Evolutionary conservation across 495 filamentous ascomycete species (phyloP).

Genomic region (Copromyces sp.): DNA sequence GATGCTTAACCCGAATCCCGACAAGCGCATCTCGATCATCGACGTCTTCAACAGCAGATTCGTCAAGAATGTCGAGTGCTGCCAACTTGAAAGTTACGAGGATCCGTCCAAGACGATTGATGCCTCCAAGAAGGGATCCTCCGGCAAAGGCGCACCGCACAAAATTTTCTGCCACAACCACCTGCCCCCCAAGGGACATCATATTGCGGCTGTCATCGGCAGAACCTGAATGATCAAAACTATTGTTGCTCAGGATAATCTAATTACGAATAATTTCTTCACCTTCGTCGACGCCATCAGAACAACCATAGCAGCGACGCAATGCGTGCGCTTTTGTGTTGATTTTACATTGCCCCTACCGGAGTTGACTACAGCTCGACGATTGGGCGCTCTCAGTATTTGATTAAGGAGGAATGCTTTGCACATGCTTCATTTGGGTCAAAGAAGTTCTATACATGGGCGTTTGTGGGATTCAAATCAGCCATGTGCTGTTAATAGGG

Average conservation of each 20-base stretch:
- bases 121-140: slow-evolving; percentile 38
- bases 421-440: neutral
- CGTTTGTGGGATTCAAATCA: neutral
- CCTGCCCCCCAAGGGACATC: slow-evolving; percentile 30
- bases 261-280: neutral
- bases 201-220: neutral
- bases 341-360: neutral
- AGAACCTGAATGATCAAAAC: neutral
- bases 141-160: slow-evolving; percentile 25
- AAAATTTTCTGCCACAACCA: slow-evolving; percentile 43
- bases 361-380: neutral
- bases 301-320: neutral
- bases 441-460: neutral
- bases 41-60: slow-evolving; percentile 51
- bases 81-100: slow-evolving; percentile 50
- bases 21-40: slow-evolving; percentile 51
- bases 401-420: neutral
- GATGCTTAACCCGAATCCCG: slow-evolving; percentile 67
- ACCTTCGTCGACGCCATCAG: neutral
- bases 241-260: neutral
- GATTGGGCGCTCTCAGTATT: neutral
- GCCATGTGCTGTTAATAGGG: neutral
- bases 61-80: slow-evolving; percentile 62
- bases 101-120: slow-evolving; percentile 40
- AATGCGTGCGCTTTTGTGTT: neutral